Evolutionary conservation across 2,329 filamentous ascomycete genomes (phyloP).

Genomic region (Exophiala sp.): DNA sequence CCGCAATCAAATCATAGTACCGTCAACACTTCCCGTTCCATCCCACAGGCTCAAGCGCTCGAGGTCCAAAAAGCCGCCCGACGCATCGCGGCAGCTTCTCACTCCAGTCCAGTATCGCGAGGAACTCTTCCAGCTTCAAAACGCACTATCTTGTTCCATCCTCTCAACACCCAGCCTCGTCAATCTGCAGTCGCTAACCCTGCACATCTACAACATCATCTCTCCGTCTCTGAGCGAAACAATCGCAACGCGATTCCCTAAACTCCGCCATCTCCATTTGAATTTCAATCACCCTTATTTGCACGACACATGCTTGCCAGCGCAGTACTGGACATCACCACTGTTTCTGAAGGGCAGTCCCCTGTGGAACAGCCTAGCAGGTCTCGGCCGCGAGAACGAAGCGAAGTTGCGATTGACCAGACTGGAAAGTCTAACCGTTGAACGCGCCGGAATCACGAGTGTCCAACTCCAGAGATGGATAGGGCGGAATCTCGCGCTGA

Average conservation of each 20-base stretch:
- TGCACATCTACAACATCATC: slow-evolving; percentile 30
- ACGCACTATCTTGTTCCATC: slow-evolving; percentile 14
- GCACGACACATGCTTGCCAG: slow-evolving; percentile 31
- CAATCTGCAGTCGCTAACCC: slow-evolving; percentile 18
- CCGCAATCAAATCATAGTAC: slow-evolving; percentile 13
- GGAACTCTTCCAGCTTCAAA: slow-evolving; percentile 21
- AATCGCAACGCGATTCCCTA: slow-evolving; percentile 32
- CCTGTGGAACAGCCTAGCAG: slow-evolving; percentile 34
- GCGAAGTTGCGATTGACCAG: slow-evolving; percentile 25
- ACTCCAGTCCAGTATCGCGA: slow-evolving; percentile 11
- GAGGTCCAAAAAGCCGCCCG: not conserved
- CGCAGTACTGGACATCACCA: slow-evolving; percentile 31
- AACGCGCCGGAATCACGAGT: slow-evolving; percentile 35
- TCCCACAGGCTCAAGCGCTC: slow-evolving; percentile 2
- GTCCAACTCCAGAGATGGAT: slow-evolving; percentile 36
- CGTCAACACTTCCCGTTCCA: slow-evolving; percentile 8
- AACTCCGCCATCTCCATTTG: slow-evolving; percentile 34
- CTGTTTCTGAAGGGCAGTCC: slow-evolving; percentile 24
- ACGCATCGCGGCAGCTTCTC: slow-evolving; percentile 7
- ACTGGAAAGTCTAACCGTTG: slow-evolving; percentile 32
- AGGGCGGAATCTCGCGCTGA: slow-evolving; percentile 31
- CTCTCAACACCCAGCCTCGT: slow-evolving; percentile 8
- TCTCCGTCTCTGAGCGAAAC: slow-evolving; percentile 34
- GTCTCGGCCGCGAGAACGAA: slow-evolving; percentile 29
- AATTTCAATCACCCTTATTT: slow-evolving; percentile 37